Evolutionary conservation across 2,329 filamentous ascomycete genomes (phyloP), one percentile per base, ranked within the genome.

Genomic region (Thielaviopsis populi): DNA sequence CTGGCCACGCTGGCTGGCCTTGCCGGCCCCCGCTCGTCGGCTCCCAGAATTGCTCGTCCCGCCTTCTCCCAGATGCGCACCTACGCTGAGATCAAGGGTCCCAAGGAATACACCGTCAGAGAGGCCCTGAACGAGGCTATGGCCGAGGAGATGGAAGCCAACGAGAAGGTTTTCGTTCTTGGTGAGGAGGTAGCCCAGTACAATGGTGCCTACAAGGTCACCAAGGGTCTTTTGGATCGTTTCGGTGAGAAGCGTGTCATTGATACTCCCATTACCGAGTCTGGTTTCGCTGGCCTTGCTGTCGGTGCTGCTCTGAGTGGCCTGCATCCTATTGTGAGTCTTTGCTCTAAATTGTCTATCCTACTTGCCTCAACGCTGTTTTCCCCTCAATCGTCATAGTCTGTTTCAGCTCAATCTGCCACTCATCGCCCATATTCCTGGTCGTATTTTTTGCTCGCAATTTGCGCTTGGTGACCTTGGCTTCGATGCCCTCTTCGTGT

Each of bases 121-220:
- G 94, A 99, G 74, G 94, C 94, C 66, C 81, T 99, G 73, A 99
- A 99, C 76, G 92, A 99, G 81, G 94, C 94, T 67, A 86, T 99
- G 73, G 91, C 91, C 59, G 94, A 99, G 80, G 94, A 99, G 82
- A 85, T 99, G 76, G 91, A 96, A 81, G 75, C 77, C 73, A 95
- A 99, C 77, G 82, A 87, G 68, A 97, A 96, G 82, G 91, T 96
- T 71, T 99, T 96, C 76, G 79, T 99, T 70, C 77, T 99, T 66
- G 94, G 94, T 72, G 94, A 99, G 82, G 94, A 99, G 80, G 94
- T 99, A 73, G 94, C 94, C 72, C 94, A 99, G 79, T 99, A 99
- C 82, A 99, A 99, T 77, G 94, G 94, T 81, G 92, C 92, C 74
- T 99, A 99, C 85, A 99, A 99, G 80, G 92, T 99, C 74, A 99